Evolutionary conservation across 176 grass and related monocot genomes (phyloP).

Genomic region (Juncus effusus): DNA sequence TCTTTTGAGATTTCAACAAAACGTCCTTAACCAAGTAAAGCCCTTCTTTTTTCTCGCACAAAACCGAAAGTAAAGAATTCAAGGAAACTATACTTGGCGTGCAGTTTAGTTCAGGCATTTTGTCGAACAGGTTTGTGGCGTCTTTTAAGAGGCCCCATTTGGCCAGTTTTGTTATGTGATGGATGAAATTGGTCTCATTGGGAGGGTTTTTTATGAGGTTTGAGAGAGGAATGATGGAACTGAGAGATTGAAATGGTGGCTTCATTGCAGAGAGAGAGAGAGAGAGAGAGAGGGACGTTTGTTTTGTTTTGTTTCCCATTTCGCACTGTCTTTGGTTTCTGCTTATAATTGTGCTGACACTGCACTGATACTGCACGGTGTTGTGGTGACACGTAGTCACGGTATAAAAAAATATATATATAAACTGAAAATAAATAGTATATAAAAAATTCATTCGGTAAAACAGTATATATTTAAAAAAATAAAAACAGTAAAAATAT

Average conservation of each 20-base stretch:
- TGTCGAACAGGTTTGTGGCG: conserved; percentile 33
- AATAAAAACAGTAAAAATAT: no score
- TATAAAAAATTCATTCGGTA: no score
- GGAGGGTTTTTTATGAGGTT: conserved; percentile 16
- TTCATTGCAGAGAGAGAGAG: neutral
- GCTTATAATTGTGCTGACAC: no score
- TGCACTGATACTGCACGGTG: no score
- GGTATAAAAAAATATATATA: no score
- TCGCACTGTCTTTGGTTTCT: no score
- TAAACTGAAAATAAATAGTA: no score
- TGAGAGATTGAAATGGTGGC: neutral
- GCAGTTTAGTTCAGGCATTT: conserved; percentile 34
- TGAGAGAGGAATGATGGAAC: neutral
- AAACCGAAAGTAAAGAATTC: conserved; percentile 26
- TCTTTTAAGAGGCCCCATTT: conserved; percentile 14
- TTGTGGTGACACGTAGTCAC: no score
- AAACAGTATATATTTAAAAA: no score
- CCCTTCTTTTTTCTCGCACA: conserved; percentile 31
- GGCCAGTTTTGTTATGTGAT: conserved; percentile 18
- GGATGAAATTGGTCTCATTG: conserved; percentile 23
- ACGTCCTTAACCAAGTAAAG: conserved; percentile 34
- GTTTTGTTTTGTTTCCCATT: no score
- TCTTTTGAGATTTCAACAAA: conserved; percentile 33
- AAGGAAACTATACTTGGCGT: conserved; percentile 14
- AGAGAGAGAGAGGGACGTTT: neutral